Base-by-base conservation (phyloP, 2,329 filamentous ascomycete genomes). In the Aspergillus unguis region DNA sequence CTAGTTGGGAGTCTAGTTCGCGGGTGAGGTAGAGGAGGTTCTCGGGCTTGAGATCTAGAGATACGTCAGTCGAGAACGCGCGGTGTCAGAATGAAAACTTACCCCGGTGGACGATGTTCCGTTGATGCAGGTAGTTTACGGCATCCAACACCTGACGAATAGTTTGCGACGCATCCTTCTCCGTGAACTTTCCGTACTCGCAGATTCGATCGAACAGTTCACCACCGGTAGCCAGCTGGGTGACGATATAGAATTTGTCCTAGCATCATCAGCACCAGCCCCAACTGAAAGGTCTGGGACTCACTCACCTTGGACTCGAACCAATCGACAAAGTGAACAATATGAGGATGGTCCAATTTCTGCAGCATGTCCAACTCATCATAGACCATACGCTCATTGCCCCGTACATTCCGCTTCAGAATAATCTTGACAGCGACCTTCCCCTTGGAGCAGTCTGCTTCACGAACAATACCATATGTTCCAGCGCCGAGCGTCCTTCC, bases 191-290 rank as follows among this genome's bases (percentile, higher is more conserved):
- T 64, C 94, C 95, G 74, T 95, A 89, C 68, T 97, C 92, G 76
- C 94, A 99, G 65, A 99, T 99, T 52, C 95, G 87, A 68, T 99
- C 94, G 73, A 99, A 99, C 58, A 99, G 77, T 76, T 99, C 94
- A 71, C 94, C 94, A 61, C 94, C 94, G 0, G 90, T 96, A 38
- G 94, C 94, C 51, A 99, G 81, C 74, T 99, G 88, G 31, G 94
- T 99, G 64, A 99, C 92, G 63, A 99, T 97, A 73, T 99, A 99
- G 78, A 96, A 99, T 79, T 99, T 99, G 79, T 99, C 94, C 91
- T 96, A 64, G 29, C 28, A 45, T 9, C 11, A 1, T 27, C 65
- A 42, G 64, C 59, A 37, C 35, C 40, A 43, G 25, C 23, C 23
- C 32, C n/a, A 7, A 37, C n/a, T 17, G 23, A 5, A n/a, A 26